Conservation (phyloP, 352 stramenopile genomes). For the Hyaloperonospora brassicae region DNA sequence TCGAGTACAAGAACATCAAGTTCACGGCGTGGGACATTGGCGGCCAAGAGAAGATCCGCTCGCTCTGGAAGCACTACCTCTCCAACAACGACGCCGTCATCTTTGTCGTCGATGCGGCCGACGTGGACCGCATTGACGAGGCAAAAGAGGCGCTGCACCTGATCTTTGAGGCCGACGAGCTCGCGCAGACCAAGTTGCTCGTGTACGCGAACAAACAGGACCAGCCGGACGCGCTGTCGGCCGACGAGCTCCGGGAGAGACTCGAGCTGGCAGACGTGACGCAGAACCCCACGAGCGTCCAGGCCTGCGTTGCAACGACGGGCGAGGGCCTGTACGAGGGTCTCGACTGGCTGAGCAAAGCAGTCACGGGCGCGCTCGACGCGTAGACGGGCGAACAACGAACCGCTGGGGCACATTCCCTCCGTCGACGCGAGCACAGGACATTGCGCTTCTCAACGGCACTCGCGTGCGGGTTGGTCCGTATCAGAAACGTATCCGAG, state of each 20-base stretch:
- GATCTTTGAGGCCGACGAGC: constrained; percentile 37
- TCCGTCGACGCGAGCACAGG: no score
- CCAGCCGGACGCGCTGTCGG: constrained; percentile 21
- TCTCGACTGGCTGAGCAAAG: constrained; percentile 41
- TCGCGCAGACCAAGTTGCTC: constrained; percentile 35
- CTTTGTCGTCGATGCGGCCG: constrained; percentile 72
- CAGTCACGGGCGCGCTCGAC: constrained; percentile 16
- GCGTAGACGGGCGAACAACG: no score
- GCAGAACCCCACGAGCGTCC: constrained; percentile 29
- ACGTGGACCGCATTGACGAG: constrained; percentile 42
- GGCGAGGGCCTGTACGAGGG: constrained; percentile 42
- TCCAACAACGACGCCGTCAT: constrained; percentile 60
- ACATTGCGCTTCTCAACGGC: no score
- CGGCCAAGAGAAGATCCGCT: constrained; percentile 21
- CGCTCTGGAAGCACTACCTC: constrained; percentile 61
- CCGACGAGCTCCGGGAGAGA: constrained; percentile 25
- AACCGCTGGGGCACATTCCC: no score
- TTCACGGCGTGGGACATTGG: constrained; percentile 86
- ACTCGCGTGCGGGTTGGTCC: no score
- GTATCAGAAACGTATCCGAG: no score
- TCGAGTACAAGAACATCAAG: constrained; percentile 58
- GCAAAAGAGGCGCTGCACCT: constrained; percentile 34
- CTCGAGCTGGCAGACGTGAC: constrained; percentile 33
- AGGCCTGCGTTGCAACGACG: constrained; percentile 23
- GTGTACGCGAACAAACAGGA: constrained; percentile 55